Evolutionary conservation across 805 yeast genomes (phyloP), one percentile per base, ranked within the genome.

Genomic region (Wickerhamomyces mucosus): DNA sequence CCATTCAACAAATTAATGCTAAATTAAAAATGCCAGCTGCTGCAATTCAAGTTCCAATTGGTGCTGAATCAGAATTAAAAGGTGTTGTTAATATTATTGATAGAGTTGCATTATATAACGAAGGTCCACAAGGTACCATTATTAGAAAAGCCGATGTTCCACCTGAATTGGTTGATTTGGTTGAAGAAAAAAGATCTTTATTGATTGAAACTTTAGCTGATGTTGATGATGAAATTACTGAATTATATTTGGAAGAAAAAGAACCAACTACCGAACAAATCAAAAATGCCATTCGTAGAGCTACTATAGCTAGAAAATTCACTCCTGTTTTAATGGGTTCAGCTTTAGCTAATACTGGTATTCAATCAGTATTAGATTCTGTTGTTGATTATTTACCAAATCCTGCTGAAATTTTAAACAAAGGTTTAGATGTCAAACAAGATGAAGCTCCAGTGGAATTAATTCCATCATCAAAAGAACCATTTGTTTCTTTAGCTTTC

Each of bases 271-370:
- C 69, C 18, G 80, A 78, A 37, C 95, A 92, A 61, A 80, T 92
- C 42, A 77, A 80, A 53, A 75, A 56, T 32, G 97, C 96, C 26
- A 92, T 92, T 46, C 79, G 98, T 59, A 76, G 96, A 50, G 72
- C 96, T 31, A 92, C 99, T 14, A 89, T 89, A 59, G 94, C 88
- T 20, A 77, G 96, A 63, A 82, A 73, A 55, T 92, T 92, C 67
- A 85, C 97, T 11, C 98, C 99, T n/a, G 97, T 92, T n/a, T 67
- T 89, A 43, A 92, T 92, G 96, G 99, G 99, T 15, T 85, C 96
- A 30, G 99, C 99, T 14, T 69, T 92, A 42, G 98, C 97, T 36
- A 92, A 92, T 64, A 83, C 78, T 43, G 96, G 96, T 59, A 71
- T 92, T 42, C 99, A 92, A 65, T 88, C 88, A 15, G 96, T 89